A percentile compares a stretch with the other conserved stretches of the same genome.
Evolutionary conservation across 78 protist species (phyloP).

Genomic region (Cavenderia fasciculata): DNA sequence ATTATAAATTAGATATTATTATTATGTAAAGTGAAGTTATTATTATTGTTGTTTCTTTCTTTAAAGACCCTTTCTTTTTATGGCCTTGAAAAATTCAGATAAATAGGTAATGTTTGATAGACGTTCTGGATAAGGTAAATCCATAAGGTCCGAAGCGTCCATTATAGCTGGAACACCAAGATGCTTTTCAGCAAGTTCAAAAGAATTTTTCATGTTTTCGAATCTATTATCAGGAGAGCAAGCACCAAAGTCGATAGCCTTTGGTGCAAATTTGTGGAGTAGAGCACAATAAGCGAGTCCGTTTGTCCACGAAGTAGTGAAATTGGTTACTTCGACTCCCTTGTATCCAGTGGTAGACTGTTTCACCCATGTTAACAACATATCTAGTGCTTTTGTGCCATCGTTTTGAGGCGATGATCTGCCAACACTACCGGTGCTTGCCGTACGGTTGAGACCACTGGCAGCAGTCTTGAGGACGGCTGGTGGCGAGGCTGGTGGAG

Average conservation of each 20-base stretch:
- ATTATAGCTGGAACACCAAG: conserved; percentile 80
- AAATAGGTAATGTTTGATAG: conserved; percentile 75
- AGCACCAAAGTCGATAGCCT: conserved; percentile 26
- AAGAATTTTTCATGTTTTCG: conserved; percentile 69
- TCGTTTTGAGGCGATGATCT: conserved; percentile 10
- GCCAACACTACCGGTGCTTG: no score
- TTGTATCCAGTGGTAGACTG: conserved; percentile 46
- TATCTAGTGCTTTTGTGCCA: conserved; percentile 59
- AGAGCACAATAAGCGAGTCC: conserved; percentile 84
- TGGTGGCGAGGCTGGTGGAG: conserved; percentile 26
- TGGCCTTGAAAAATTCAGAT: conserved; percentile 63
- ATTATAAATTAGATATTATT: no score
- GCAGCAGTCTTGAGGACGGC: no score
- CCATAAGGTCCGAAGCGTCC: conserved; percentile 82
- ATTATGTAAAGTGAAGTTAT: no score
- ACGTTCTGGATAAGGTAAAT: conserved; percentile 72
- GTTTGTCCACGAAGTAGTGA: conserved; percentile 69
- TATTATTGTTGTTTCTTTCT: background rate
- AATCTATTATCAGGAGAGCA: background rate
- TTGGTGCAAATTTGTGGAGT: conserved; percentile 73
- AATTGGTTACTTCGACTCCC: conserved; percentile 65
- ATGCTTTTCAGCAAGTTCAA: conserved; percentile 71
- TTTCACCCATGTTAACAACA: conserved; percentile 77
- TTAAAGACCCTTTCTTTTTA: conserved; percentile 40
- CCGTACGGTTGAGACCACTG: background rate